Percentiles rank a stretch among this genome's conserved stretches.
These are phyloP conservation scores for Pittosporum tobira DNA, from an alignment of 129 eudicot species.

Conservation along the genomic window DNA sequence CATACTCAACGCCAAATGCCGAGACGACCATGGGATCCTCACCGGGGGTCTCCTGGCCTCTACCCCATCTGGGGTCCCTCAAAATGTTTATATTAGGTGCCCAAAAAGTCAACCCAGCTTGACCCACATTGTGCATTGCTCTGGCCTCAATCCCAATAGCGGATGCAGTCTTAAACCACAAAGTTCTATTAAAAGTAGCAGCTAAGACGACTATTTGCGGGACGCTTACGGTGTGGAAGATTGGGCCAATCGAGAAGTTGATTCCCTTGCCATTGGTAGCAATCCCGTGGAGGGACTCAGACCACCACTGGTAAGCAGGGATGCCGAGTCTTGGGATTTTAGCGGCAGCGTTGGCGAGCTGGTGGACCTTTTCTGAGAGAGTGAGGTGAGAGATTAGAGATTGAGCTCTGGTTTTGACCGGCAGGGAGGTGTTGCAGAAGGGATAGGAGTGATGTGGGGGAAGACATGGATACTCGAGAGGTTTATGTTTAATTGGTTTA, in stretches of 20 bases:
- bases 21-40: slow-evolving; percentile 79
- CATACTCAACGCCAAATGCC: slow-evolving; percentile 55
- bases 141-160: slow-evolving; percentile 66
- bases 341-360: slow-evolving; percentile 60
- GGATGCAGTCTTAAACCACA: slow-evolving; percentile 52
- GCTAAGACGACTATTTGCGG: slow-evolving; percentile 78
- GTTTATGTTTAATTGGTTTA: neutral
- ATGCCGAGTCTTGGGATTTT: slow-evolving; percentile 53
- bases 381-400: slow-evolving; percentile 60
- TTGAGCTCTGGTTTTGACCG: slow-evolving; percentile 44
- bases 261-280: slow-evolving; percentile 87
- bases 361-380: slow-evolving; percentile 62
- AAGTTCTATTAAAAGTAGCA: slow-evolving; percentile 59
- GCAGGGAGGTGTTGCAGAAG: slow-evolving; percentile 64
- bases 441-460: slow-evolving; percentile 53
- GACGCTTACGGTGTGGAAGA: slow-evolving; percentile 73
- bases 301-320: slow-evolving; percentile 94
- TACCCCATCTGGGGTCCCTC: slow-evolving; percentile 98
- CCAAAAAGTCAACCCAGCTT: slow-evolving; percentile 94
- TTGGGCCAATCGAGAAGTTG: slow-evolving; percentile 43
- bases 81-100: slow-evolving; percentile 82
- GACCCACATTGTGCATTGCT: slow-evolving; percentile 84
- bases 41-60: slow-evolving; percentile 96
- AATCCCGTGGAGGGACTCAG: slow-evolving; percentile 92
- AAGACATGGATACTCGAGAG: slow-evolving; percentile 38